These are phyloP conservation scores for Vitis hybrid DNA, from an alignment of 177 flowering plant species.

Conservation along the genomic window DNA sequence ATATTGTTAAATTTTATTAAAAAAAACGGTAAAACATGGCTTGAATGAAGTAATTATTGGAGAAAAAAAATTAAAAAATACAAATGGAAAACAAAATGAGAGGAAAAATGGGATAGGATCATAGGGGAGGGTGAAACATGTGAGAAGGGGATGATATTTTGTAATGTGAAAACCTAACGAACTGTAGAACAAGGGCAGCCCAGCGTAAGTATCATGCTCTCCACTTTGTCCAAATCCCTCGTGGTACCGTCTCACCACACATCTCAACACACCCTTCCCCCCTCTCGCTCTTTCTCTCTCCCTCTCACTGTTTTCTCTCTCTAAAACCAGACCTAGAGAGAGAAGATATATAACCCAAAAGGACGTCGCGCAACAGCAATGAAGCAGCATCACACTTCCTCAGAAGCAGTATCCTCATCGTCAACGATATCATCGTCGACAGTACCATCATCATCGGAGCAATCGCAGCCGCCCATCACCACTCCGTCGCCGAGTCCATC, in stretches of 20 bases:
- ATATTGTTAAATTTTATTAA: no score
- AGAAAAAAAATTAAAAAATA: no score
- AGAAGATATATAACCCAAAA: conserved; percentile 3
- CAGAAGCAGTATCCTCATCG: conserved; percentile 44
- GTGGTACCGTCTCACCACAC: conserved; percentile 13
- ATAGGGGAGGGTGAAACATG: background rate
- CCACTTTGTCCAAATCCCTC: conserved; percentile 14
- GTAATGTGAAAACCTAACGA: background rate
- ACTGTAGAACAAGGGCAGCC: background rate
- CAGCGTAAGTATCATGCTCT: conserved; percentile 19
- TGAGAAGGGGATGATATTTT: background rate
- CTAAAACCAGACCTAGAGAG: conserved; percentile 1
- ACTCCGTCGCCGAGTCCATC: conserved; percentile 12
- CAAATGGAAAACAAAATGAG: no score
- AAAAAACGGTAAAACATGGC: no score
- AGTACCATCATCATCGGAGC: conserved; percentile 19
- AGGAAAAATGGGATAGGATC: no score
- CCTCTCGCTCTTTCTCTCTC: conserved; percentile 4
- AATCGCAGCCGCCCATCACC: conserved; percentile 23
- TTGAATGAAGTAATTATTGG: no score
- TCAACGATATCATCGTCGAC: conserved; percentile 9
- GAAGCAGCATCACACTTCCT: conserved; percentile 29
- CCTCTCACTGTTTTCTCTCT: conserved; percentile 11
- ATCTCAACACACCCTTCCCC: background rate
- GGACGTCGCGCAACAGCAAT: conserved; percentile 9